Evolutionary conservation across 2,329 filamentous ascomycete species (phyloP).

Genomic region (Stagonosporopsis vannaccii): DNA sequence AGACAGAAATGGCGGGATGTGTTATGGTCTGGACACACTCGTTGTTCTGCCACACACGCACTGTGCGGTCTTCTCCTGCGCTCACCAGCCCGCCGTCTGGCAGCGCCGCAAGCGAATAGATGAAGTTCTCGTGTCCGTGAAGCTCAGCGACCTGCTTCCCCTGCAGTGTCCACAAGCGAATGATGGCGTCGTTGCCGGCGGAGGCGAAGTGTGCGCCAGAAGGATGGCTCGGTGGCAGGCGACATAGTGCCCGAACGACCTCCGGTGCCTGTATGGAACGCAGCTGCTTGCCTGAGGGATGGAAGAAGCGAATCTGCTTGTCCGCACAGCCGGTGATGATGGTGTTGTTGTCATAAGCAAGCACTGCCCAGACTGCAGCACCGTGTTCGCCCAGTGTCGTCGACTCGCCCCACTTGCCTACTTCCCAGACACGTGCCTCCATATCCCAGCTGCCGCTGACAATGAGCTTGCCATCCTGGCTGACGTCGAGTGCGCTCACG

Average conservation of each 20-base stretch:
- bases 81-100: slow-evolving; percentile 89
- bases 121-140: slow-evolving; percentile 90
- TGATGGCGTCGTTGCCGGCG: slow-evolving; percentile 88
- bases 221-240: slow-evolving; percentile 75
- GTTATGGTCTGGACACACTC: slow-evolving; percentile 95
- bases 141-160: slow-evolving; percentile 80
- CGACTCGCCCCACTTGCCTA: slow-evolving; percentile 84
- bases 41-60: slow-evolving; percentile 83
- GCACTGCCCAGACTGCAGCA: slow-evolving; percentile 87
- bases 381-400: slow-evolving; percentile 76
- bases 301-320: slow-evolving; percentile 84
- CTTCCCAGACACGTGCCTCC: slow-evolving; percentile 83
- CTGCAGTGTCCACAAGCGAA: slow-evolving; percentile 84
- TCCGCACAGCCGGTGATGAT: slow-evolving; percentile 87
- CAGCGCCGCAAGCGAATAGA: slow-evolving; percentile 81
- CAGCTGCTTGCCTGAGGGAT: slow-evolving; percentile 68
- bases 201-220: slow-evolving; percentile 93
- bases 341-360: slow-evolving; percentile 80
- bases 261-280: slow-evolving; percentile 73
- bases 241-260: slow-evolving; percentile 87
- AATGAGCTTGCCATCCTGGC: slow-evolving; percentile 73
- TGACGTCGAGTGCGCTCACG: slow-evolving; percentile 84
- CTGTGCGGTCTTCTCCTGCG: slow-evolving; percentile 91
- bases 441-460: slow-evolving; percentile 95
- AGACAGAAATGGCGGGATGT: slow-evolving; percentile 95